Conservation (phyloP, 345 rosid genomes). For the Populus tremula region DNA sequence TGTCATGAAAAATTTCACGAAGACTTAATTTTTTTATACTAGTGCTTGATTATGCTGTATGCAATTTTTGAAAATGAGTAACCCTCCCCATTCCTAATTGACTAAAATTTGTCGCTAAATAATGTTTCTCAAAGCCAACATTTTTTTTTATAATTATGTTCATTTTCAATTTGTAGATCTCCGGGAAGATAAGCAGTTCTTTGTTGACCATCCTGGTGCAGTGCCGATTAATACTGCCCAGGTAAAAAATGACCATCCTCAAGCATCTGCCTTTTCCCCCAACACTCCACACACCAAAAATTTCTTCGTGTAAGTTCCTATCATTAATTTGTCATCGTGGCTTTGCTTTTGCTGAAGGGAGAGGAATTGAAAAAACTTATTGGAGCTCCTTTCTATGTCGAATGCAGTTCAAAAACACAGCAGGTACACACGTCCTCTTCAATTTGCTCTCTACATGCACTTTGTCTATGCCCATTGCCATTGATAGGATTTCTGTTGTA, state of each 20-base stretch:
- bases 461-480: too few relatives aligned
- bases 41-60: background rate
- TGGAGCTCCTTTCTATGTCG: slow-evolving; percentile 31
- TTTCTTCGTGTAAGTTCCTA: background rate
- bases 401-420: slow-evolving; percentile 34
- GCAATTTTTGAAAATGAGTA: background rate
- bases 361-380: slow-evolving; percentile 30
- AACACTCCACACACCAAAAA: background rate
- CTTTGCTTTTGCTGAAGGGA: slow-evolving; percentile 15
- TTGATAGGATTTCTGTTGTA: background rate
- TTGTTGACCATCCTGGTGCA: slow-evolving; percentile 87
- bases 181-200: slow-evolving; percentile 88
- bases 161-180: slow-evolving; percentile 52
- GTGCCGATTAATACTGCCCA: slow-evolving; percentile 74
- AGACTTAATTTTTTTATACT: background rate
- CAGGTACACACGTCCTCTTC: slow-evolving; percentile 11
- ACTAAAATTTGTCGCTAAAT: background rate
- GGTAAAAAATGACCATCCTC: slow-evolving; percentile 25
- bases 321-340: background rate
- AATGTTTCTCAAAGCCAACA: background rate
- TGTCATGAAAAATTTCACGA: background rate
- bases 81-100: background rate
- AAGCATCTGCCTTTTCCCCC: background rate
- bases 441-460: background rate
- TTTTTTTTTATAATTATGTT: background rate